phyloP scores from a whole-genome alignment of 768 basidiomycete genomes.

The Holtermannia corniformis region DNA sequence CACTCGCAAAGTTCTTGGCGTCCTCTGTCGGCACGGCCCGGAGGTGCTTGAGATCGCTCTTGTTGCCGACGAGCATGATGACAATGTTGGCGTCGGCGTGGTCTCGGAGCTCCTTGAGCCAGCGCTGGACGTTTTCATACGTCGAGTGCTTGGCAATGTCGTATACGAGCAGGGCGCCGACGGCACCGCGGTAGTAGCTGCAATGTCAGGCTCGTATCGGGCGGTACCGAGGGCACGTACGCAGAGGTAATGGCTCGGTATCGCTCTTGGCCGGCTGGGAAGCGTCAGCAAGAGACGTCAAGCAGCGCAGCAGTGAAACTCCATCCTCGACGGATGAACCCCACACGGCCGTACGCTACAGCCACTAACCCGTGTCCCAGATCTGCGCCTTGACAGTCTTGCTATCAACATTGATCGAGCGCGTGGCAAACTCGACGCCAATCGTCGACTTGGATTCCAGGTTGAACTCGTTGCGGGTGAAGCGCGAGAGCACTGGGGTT shows the following conservation, averaged over 20 bases:
- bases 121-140: conserved; percentile 85
- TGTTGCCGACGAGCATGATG: conserved; percentile 95
- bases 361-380: conserved; percentile 85
- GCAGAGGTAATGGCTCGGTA: conserved; percentile 97
- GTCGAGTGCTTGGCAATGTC: conserved; percentile 49
- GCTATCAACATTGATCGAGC: conserved; percentile 86
- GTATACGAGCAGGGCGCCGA: conserved; percentile 45
- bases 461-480: conserved; percentile 99
- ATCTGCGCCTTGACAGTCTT: conserved; percentile 97
- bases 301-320: conserved; percentile 1
- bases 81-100: conserved; percentile 77
- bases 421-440: conserved; percentile 96
- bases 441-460: conserved; percentile 98
- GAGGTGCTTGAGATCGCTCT: conserved; percentile 97
- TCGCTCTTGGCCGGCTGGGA: conserved; percentile 86
- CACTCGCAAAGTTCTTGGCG: conserved; percentile 82
- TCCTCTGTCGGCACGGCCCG: conserved; percentile 95
- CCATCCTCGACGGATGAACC: background rate
- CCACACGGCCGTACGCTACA: background rate
- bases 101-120: conserved; percentile 94
- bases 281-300: background rate
- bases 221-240: conserved; percentile 45
- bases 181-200: conserved; percentile 98
- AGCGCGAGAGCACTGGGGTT: conserved; percentile 85
- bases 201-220: no score